Evolutionary conservation across 768 basidiomycete genomes (phyloP), one percentile per base, ranked within the genome.

Genomic region (Amanita exitialis): DNA sequence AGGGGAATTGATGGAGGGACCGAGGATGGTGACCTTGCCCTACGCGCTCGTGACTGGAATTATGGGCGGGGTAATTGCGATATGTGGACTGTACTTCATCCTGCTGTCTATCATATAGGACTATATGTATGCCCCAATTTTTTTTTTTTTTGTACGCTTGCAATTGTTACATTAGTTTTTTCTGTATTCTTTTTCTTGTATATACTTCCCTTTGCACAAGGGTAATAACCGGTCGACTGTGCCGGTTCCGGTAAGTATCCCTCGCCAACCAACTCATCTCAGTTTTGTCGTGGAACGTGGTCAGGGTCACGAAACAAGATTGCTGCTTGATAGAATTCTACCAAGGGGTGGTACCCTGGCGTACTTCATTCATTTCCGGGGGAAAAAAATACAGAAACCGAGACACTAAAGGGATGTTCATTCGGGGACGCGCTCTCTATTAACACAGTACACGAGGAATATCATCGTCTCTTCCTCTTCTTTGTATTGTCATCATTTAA

Each of bases 11-110:
- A 30, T 49, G 41, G 54, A 57, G 21, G 53, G 53, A 16, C 54
- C 58, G 10, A 53, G 43, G 30, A 50, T 56, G 47, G 53, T 53
- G 16, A 59, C 58, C 1, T 51, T 53, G 42, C 25, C 55, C 12
- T 56, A 62, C 37, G 38, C 58, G 30, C 44, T 60, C 8, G 13
- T 60, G 7, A 44, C 50, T 20, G 61, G 53, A 28, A 4, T 60
- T 27, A 36, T 60, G 2, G 56, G 55, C 7, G 58, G 53, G 6
- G 43, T 46, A 23, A 50, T 60, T 8, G 53, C 54, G 6, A 25
- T 58, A 27, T 56, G 41, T 44, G 54, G 55, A 47, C 21, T 59
- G 32, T 32, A 32, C 32, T 32, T 12, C 32, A 13, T 10, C 32
- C 32, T 32, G 32, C 10, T 32, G 48, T 43, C 50, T 39, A 51